Evolutionary conservation across 75 land plant genomes (phyloP).

Genomic region (Azolla pinnata): DNA sequence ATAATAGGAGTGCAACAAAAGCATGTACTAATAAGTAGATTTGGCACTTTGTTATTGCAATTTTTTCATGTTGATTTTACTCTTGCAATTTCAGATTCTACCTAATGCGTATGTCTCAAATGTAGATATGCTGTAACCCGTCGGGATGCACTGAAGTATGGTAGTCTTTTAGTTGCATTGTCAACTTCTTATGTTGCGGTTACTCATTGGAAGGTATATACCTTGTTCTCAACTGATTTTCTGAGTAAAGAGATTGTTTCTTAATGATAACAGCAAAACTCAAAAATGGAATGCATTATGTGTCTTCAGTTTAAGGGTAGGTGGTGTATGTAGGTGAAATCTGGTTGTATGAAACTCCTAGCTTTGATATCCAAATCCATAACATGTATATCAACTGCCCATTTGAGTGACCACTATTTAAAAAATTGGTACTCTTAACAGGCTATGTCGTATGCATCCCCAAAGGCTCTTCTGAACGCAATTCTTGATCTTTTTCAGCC

Average conservation of each 20-base stretch:
- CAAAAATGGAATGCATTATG: background rate
- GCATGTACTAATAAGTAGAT: too few species aligned
- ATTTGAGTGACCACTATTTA: too few species aligned
- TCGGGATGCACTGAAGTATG: constrained; percentile 67
- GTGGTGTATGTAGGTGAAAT: background rate
- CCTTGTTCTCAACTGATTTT: background rate
- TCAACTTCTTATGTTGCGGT: constrained; percentile 54
- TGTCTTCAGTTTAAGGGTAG: too few species aligned
- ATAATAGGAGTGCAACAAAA: too few species aligned
- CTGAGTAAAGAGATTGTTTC: background rate
- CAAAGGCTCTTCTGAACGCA: constrained; percentile 59
- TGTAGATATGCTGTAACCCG: constrained; percentile 21
- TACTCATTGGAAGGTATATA: constrained; percentile 61
- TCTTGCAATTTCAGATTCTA: too few species aligned
- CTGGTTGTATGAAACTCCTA: too few species aligned
- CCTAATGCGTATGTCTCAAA: too few species aligned
- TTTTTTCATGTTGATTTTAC: too few species aligned
- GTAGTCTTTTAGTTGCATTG: constrained; percentile 64
- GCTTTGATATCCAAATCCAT: too few species aligned
- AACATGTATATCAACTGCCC: too few species aligned
- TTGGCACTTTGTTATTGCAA: too few species aligned
- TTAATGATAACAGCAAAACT: constrained; percentile 1
- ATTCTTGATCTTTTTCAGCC: constrained; percentile 43
- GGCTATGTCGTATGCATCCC: constrained; percentile 91
- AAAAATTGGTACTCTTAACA: too few species aligned